A percentile compares a stretch with the other conserved stretches of the same genome.
Conservation (phyloP, 352 stramenopile genomes). For the Pythium dissimile region DNA sequence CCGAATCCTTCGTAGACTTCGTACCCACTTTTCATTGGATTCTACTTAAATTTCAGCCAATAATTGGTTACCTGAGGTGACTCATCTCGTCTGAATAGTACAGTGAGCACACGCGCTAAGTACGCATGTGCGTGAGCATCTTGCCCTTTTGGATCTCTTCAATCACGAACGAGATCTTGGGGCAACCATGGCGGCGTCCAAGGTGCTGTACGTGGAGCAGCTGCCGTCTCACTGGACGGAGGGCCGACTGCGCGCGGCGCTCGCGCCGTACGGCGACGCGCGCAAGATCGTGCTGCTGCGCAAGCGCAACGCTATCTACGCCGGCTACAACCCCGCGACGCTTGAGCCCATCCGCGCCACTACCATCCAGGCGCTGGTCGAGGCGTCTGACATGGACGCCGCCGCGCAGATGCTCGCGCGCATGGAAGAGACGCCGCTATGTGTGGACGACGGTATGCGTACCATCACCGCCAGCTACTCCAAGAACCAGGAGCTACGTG, state of each 20-base stretch:
- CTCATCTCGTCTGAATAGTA: too few species aligned
- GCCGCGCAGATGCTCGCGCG: constrained; percentile 28
- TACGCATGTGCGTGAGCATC: constrained; percentile 12
- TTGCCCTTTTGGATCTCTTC: constrained; percentile 18
- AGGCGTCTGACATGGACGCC: constrained; percentile 30
- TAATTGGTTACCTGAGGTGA: too few species aligned
- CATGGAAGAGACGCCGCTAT: constrained; percentile 26
- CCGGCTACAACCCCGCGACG: constrained; percentile 31
- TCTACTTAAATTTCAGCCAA: not conserved
- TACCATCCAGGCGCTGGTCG: constrained; percentile 46
- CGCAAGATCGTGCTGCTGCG: constrained; percentile 45
- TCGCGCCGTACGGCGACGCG: constrained; percentile 28
- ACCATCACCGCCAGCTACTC: constrained; percentile 39
- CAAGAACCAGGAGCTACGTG: constrained; percentile 61
- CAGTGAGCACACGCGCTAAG: too few species aligned
- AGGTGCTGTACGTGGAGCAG: constrained; percentile 51
- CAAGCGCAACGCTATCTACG: constrained; percentile 53
- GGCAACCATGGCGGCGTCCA: constrained; percentile 27
- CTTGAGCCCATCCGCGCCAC: constrained; percentile 28
- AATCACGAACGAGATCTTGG: constrained; percentile 20
- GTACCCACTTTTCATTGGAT: constrained; percentile 16
- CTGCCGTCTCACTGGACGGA: constrained; percentile 49
- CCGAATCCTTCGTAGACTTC: not conserved
- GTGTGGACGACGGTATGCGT: constrained; percentile 13
- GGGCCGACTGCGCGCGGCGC: constrained; percentile 24